Evolutionary conservation across 1,284 basidiomycete species (phyloP).

Genomic region (Golubevia pallescens): DNA sequence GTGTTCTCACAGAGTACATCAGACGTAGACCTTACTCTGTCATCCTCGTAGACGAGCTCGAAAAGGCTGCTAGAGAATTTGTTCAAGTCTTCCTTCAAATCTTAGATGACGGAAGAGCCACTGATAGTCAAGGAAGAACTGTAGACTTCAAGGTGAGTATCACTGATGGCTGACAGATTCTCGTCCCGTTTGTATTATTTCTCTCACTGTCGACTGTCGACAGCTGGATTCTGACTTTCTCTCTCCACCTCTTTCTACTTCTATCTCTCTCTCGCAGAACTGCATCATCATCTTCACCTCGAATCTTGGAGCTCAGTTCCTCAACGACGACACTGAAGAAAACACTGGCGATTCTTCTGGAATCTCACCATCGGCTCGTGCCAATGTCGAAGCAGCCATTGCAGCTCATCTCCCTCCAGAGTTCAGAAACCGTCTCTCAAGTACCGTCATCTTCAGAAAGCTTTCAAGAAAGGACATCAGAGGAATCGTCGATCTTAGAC

Average conservation of each 20-base stretch:
- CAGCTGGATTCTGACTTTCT: no score
- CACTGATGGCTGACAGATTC: no score
- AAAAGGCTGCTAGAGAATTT: constrained; percentile 70
- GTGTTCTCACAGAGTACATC: constrained; percentile 66
- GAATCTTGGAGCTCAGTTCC: constrained; percentile 69
- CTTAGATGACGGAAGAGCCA: constrained; percentile 69
- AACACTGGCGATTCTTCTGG: constrained; percentile 33
- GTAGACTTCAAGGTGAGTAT: no score
- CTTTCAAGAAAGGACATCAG: constrained; percentile 67
- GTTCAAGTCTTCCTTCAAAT: constrained; percentile 70
- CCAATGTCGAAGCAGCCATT: constrained; percentile 67
- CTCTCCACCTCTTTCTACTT: no score
- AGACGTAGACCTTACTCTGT: constrained; percentile 61
- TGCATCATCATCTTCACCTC: constrained; percentile 67
- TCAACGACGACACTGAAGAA: constrained; percentile 68
- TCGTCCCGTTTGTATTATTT: no score
- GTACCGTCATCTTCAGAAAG: constrained; percentile 68
- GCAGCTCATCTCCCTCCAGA: constrained; percentile 69
- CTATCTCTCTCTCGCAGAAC: no score
- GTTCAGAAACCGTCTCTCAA: constrained; percentile 68
- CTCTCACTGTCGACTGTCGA: no score
- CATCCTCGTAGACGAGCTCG: constrained; percentile 65
- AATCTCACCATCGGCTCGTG: no score
- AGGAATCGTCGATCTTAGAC: constrained; percentile 68
- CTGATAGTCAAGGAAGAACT: constrained; percentile 65